These are phyloP conservation scores for Coriaria nepalensis DNA, from an alignment of 306 rosid species.

Conservation along the genomic window DNA sequence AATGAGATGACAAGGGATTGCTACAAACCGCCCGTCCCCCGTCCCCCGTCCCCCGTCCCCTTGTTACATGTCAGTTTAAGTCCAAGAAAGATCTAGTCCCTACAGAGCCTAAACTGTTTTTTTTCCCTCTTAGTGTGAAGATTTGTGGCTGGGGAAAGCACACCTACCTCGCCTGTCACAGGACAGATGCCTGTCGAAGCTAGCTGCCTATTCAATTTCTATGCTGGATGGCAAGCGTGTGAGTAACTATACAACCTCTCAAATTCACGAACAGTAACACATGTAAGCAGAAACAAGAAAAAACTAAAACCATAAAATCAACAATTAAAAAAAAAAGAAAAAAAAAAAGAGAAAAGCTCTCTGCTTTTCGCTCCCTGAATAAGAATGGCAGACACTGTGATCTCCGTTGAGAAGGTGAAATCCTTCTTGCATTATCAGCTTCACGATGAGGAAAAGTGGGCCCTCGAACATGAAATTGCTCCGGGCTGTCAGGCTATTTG, in stretches of 20 bases:
- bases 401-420: constrained; percentile 47
- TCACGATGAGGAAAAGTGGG: constrained; percentile 70
- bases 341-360: background rate
- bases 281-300: no score
- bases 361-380: background rate
- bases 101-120: no score
- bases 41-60: background rate
- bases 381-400: constrained; percentile 43
- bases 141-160: constrained; percentile 38
- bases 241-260: constrained; percentile 5
- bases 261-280: background rate
- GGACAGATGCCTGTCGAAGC: constrained; percentile 17
- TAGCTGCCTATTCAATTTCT: constrained; percentile 32
- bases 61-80: background rate
- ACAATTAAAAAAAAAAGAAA: no score
- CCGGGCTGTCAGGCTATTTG: constrained; percentile 65
- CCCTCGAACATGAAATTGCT: constrained; percentile 68
- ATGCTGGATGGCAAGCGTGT: constrained; percentile 34
- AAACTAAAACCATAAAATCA: constrained; percentile 33
- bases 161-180: constrained; percentile 30
- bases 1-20: no score
- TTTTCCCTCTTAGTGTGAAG: constrained; percentile 18
- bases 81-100: background rate
- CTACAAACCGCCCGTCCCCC: no score
- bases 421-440: constrained; percentile 44